Base-by-base conservation (phyloP, 116 monocot species). In the Posidonia oceanica region DNA sequence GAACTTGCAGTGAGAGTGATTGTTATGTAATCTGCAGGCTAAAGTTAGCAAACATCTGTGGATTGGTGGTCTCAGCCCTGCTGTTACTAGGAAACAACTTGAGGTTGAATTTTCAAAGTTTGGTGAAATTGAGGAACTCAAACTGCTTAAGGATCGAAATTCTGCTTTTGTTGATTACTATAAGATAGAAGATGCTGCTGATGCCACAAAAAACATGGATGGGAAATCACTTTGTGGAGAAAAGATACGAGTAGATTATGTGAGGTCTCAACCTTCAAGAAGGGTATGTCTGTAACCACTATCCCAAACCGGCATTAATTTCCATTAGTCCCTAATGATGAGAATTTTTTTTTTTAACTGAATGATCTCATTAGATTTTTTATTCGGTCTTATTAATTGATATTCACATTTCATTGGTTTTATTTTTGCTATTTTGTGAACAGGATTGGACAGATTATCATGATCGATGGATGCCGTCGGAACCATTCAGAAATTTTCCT, bases 191-290 rank as follows among this genome's bases (percentile, higher is more conserved):
- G 92, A 97, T 81, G 97, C 97, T 23, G 73, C 85, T 72, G 78
- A 87, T 74, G 97, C 97, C 53, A 77, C 89, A 59, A 89, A 86
- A 71, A 82, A 74, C 68, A 75, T 97, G 82, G 85, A 97, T 64
- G 85, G 92, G 51, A 92, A 84, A 69, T 54, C 51, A 60, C 66
- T 97, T 56, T 81, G 78, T 75, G 92, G 93, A 38, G 80, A 85
- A 62, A 77, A 80, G 77, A 80, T 97, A 73, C 76, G 85, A 69
- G 92, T 92, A 52, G 97, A 92, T 81, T 97, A 87, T 80, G 80
- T 85, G 64, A 85, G 85, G 68, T 72, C 80, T 54, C 87, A 75
- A 64, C 74, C 79, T 67, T 64, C 67, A 14, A 82, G 75, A 92
- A 78, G 59, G 81, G 92, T 92, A 56, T 55, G 79, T 1, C 23